Conservation (phyloP, 306 rosid genomes). For the Comarum palustre region DNA sequence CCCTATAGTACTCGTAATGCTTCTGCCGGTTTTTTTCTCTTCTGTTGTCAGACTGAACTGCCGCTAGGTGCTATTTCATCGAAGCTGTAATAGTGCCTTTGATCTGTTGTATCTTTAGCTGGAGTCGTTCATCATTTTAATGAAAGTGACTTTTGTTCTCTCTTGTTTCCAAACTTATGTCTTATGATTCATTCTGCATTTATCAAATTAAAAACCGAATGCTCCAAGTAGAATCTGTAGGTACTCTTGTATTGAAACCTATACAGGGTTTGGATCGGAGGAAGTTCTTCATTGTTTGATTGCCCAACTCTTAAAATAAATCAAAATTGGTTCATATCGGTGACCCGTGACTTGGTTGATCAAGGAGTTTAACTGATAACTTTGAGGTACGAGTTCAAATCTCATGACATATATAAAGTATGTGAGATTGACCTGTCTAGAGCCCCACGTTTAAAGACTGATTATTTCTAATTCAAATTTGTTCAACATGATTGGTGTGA, state of each 20-base stretch:
- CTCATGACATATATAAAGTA: too few relatives aligned
- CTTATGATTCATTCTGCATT: not conserved
- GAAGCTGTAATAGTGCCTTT: slow-evolving; percentile 37
- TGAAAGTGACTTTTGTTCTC: slow-evolving; percentile 38
- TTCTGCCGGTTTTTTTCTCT: slow-evolving; percentile 39
- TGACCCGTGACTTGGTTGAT: too few relatives aligned
- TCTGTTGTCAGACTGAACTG: too few relatives aligned
- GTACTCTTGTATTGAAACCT: not conserved
- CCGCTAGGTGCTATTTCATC: slow-evolving; percentile 50
- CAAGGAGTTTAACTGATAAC: too few relatives aligned
- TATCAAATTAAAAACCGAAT: not conserved
- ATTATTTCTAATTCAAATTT: not conserved
- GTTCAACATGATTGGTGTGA: not conserved
- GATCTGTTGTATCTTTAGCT: slow-evolving; percentile 48
- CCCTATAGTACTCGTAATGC: slow-evolving; percentile 39
- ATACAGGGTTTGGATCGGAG: not conserved
- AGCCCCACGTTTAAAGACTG: slow-evolving; percentile 1
- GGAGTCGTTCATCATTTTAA: slow-evolving; percentile 36
- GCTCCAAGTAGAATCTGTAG: not conserved
- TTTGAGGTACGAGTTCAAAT: too few relatives aligned
- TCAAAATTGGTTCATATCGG: not conserved
- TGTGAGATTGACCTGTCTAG: not conserved
- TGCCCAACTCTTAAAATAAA: not conserved
- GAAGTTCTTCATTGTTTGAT: not conserved
- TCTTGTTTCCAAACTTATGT: not conserved